Evolutionary conservation across 2,329 filamentous ascomycete species (phyloP), one percentile per base, ranked within the genome.

Genomic region (Coniosporium tulheliwenetii): DNA sequence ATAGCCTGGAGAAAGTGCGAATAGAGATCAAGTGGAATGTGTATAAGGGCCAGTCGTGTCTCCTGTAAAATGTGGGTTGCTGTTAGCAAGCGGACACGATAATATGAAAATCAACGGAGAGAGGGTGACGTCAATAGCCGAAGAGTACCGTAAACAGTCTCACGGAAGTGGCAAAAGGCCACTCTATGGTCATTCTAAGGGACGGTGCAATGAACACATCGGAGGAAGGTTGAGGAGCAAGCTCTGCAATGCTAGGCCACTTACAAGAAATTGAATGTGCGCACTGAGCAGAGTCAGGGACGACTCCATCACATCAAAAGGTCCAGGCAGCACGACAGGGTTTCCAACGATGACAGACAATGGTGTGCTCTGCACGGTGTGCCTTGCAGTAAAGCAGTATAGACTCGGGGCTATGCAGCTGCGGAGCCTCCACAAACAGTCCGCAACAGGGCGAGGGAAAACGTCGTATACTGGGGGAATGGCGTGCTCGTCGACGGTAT

Each of bases 41-140:
- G 87, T 53, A 96, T 85, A 45, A 98, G 71, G 52, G 79, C 85
- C 52, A 94, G 77, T 47, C 79, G 80, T 49, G 85, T 85, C 53
- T 93, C 81, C 91, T 96, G 64, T 32, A 50, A 1, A 13, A 13
- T 16, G 38, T 14, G 19, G 19, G 7, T 7, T 26, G 19, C 19
- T 26, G 19, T 26, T 26, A 26, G 19, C 19, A 7, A 26, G 19
- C 19, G 19, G 19, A 26, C 7, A 4, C 7, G 19, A 26, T 26
- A 7, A 26, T 26, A 26, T 26, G 19, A 26, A 26, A 26, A 26
- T 26, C 7, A 7, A 26, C 7, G 19, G 19, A 26, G 19, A 26
- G 19, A 26, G 19, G 19, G 19, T 26, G 7, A 26, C 19, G 7
- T 26, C 19, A 26, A 26, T 26, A 26, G 19, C 19, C 7, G 19